phyloP scores from a whole-genome alignment of 108 stramenopile genomes.

The Nitzschia sp. region DNA sequence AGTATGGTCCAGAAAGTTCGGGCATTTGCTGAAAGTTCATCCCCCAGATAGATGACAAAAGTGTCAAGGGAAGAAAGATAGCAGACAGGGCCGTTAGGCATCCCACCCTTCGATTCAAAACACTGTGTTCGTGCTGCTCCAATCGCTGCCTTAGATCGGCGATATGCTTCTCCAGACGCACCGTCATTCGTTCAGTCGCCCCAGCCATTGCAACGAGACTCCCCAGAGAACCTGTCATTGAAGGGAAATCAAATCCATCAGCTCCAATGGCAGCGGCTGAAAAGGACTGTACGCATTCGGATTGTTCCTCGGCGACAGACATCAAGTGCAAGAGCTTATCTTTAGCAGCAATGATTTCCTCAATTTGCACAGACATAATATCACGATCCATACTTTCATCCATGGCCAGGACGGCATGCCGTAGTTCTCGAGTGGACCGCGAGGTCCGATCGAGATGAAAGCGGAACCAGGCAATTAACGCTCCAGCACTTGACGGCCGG shows the following conservation, averaged over 20 bases:
- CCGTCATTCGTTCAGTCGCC: slow-evolving; percentile 48
- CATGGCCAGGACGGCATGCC: slow-evolving; percentile 37
- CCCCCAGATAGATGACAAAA: slow-evolving; percentile 54
- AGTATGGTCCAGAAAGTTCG: slow-evolving; percentile 36
- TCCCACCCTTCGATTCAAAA: slow-evolving; percentile 42
- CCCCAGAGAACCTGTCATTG: slow-evolving; percentile 32
- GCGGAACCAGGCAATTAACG: slow-evolving; percentile 46
- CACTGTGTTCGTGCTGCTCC: slow-evolving; percentile 41
- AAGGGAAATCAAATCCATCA: not conserved
- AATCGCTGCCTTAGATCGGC: slow-evolving; percentile 47
- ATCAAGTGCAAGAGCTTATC: slow-evolving; percentile 43
- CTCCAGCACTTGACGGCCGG: slow-evolving; percentile 36
- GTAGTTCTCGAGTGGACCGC: slow-evolving; percentile 39
- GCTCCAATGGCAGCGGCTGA: not conserved
- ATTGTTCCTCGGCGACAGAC: slow-evolving; percentile 58
- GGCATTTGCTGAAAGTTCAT: slow-evolving; percentile 66
- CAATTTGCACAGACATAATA: slow-evolving; percentile 32
- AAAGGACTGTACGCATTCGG: slow-evolving; percentile 21
- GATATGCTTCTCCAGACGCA: slow-evolving; percentile 52
- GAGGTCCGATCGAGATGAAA: slow-evolving; percentile 59
- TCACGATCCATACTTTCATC: slow-evolving; percentile 49
- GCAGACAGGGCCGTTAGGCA: slow-evolving; percentile 51
- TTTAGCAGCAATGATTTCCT: slow-evolving; percentile 46
- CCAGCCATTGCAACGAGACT: slow-evolving; percentile 43
- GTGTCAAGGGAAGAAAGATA: slow-evolving; percentile 55